These are phyloP conservation scores for Xylaria scruposa DNA, from an alignment of 495 filamentous ascomycete species.

Conservation along the genomic window DNA sequence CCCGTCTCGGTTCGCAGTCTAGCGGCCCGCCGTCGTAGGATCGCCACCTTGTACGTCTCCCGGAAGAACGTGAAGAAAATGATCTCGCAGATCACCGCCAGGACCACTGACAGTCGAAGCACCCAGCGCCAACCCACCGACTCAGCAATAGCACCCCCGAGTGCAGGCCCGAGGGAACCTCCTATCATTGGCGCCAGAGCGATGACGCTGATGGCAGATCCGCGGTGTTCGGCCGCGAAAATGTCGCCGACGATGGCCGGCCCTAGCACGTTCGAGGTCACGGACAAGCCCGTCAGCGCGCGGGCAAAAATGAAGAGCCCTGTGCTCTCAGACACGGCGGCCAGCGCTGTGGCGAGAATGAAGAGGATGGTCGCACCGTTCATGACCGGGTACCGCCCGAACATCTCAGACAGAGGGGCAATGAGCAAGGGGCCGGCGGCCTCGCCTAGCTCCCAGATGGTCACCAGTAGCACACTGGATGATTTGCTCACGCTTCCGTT, in stretches of 20 bases:
- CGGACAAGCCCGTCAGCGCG: constrained; percentile 58
- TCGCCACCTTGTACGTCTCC: constrained; percentile 59
- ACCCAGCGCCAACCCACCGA: constrained; percentile 63
- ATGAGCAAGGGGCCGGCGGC: constrained; percentile 65
- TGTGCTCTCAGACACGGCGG: constrained; percentile 49
- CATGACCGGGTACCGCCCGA: constrained; percentile 61
- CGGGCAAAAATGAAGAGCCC: constrained; percentile 54
- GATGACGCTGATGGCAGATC: constrained; percentile 57
- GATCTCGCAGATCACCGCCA: constrained; percentile 56
- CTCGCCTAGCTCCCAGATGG: constrained; percentile 64
- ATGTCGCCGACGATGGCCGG: constrained; percentile 67
- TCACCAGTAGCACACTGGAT: constrained; percentile 60
- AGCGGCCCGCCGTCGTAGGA: constrained; percentile 52
- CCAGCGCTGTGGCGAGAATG: constrained; percentile 51
- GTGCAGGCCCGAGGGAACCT: constrained; percentile 64
- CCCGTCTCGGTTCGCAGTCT: constrained; percentile 51
- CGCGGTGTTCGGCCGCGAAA: constrained; percentile 56
- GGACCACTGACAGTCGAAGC: constrained; percentile 58
- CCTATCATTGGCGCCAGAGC: constrained; percentile 57
- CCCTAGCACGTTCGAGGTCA: constrained; percentile 61
- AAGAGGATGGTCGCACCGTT: constrained; percentile 60
- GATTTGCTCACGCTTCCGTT: constrained; percentile 46
- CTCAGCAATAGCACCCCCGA: constrained; percentile 67
- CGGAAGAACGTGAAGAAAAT: constrained; percentile 53
- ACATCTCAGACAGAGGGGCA: constrained; percentile 63